A percentile compares a stretch with the other conserved stretches of the same genome.
These are phyloP conservation scores for Lentinula boryana DNA, from an alignment of 768 basidiomycete genomes.

Conservation along the genomic window DNA sequence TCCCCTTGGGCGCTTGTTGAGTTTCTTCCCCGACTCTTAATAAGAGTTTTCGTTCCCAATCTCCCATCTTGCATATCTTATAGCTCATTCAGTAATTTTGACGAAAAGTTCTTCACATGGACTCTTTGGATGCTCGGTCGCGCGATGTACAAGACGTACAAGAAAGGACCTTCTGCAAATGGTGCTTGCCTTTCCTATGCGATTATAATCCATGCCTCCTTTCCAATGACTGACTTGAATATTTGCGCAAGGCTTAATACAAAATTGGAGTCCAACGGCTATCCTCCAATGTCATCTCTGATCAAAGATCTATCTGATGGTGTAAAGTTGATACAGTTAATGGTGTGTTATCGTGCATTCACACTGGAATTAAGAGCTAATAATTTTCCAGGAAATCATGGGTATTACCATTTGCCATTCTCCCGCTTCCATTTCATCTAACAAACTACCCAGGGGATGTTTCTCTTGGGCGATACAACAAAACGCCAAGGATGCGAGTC, in stretches of 20 bases:
- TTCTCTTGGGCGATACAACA: conserved; percentile 94
- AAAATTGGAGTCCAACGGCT: conserved; percentile 79
- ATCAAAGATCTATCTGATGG: conserved; percentile 92
- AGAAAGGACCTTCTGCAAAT: conserved; percentile 88
- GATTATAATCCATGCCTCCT: not conserved
- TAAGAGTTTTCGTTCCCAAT: not conserved
- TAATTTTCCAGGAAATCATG: conserved; percentile 82
- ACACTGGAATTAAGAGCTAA: conserved; percentile 5
- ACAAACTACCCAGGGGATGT: conserved; percentile 57
- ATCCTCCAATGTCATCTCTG: conserved; percentile 85
- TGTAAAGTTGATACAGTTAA: conserved; percentile 90
- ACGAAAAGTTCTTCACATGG: conserved; percentile 27
- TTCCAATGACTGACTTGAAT: not conserved
- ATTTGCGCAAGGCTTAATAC: conserved; percentile 79
- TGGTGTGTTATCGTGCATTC: conserved; percentile 43
- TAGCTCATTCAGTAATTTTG: conserved; percentile 4
- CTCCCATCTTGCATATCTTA: conserved; percentile 1
- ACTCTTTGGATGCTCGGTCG: conserved; percentile 59
- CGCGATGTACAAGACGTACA: conserved; percentile 67
- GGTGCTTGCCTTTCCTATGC: conserved; percentile 35
- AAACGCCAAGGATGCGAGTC: conserved; percentile 81
- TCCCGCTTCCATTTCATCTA: not conserved
- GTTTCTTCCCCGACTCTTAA: not conserved
- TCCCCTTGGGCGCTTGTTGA: not conserved
- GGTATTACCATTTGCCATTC: conserved; percentile 35